phyloP scores from a whole-genome alignment of 495 filamentous ascomycete genomes.

The Aspergillus panamensis region DNA sequence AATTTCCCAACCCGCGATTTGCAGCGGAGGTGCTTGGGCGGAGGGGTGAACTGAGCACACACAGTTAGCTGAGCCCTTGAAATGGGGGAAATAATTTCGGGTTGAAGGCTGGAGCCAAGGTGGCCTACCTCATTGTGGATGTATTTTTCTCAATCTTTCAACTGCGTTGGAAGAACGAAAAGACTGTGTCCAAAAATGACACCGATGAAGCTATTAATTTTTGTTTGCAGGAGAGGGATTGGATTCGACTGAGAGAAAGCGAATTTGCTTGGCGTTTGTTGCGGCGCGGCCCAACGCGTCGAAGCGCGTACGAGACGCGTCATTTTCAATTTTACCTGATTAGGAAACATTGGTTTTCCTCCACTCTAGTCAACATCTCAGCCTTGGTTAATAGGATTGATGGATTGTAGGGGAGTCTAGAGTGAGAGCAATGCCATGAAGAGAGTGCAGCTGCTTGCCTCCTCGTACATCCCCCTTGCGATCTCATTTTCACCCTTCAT shows the following conservation, averaged over 20 bases:
- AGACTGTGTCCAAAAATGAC: slow-evolving; percentile 6
- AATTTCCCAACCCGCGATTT: slow-evolving; percentile 66
- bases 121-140: slow-evolving; percentile 41
- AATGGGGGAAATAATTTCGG: slow-evolving; percentile 7
- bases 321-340: slow-evolving; percentile 37
- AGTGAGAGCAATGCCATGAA: neutral
- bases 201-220: slow-evolving; percentile 19
- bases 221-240: slow-evolving; percentile 22
- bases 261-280: slow-evolving; percentile 23
- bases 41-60: slow-evolving; percentile 65
- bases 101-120: neutral
- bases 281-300: slow-evolving; percentile 27
- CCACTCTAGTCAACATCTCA: neutral
- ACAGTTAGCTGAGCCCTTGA: slow-evolving; percentile 16
- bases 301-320: slow-evolving; percentile 25
- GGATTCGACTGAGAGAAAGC: slow-evolving; percentile 10
- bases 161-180: slow-evolving; percentile 6
- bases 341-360: slow-evolving; percentile 15
- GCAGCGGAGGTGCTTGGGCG: slow-evolving; percentile 79
- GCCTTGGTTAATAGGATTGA: neutral
- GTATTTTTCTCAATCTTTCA: slow-evolving; percentile 6
- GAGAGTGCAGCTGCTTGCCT: neutral
- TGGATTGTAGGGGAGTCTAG: neutral
- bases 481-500: no score
- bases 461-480: no score